Base-by-base conservation (phyloP, 2,329 filamentous ascomycete genomes). In the Calonectria crousiana region DNA sequence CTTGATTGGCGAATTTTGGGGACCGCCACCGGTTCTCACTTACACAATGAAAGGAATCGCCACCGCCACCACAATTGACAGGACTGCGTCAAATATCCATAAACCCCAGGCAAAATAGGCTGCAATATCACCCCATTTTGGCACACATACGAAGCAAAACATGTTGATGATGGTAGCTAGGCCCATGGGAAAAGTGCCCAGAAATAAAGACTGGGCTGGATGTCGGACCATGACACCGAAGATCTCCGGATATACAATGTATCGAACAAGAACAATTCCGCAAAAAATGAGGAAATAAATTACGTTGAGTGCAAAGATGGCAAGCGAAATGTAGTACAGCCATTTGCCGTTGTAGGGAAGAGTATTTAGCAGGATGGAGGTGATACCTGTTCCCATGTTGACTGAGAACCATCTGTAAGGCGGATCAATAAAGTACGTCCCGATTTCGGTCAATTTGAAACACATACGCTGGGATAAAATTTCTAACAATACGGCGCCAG, bases 371-470 rank as follows among this genome's bases (percentile, higher is more conserved):
- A 93, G 84, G 30, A 92, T 87, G 0, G 89, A 89, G 0, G 91
- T 88, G 51, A 93, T 90, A 16, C 92, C 92, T 0, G 92, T 93
- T 36, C 92, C 91, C 91, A 93, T 91, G n/a, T 84, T 89, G 28
- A 88, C 85, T 0, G 85, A 83, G 79, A 90, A 81, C 79, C 77
- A 80, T 18, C 56, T 71, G n/a, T 16, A 28, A 28, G 6, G 11
- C 13, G 8, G 28, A 23, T 60, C 9, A 41, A 23, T 4, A 41
- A 1, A 14, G 3, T 11, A 4, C 34, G 1, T 41, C 3, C 28
- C 26, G 8, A 10, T 32, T n/a, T 53, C 5, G 6, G 16, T n/a
- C 18, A 30, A 4, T 20, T 32, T 28, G 34, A 28, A 28, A 60
- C n/a, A 28, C 56, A 20, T 41, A 41, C 56, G 56, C 56, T 28